phyloP scores from a whole-genome alignment of 2,329 filamentous ascomycete species.

The Myriosclerotinia duriaeana region DNA sequence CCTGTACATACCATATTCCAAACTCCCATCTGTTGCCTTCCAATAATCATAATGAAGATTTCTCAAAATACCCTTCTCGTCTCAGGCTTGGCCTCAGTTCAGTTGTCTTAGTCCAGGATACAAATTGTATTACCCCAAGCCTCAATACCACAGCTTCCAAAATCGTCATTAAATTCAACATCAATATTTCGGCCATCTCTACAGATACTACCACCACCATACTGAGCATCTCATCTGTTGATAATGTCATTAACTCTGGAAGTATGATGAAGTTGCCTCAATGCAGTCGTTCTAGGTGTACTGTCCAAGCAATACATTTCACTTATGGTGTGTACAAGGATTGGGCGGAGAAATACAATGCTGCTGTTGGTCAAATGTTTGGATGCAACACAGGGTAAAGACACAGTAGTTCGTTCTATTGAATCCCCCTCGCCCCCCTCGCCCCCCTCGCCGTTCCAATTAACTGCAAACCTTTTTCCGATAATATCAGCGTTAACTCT shows the following conservation, averaged over 20 bases:
- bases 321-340: slow-evolving; percentile 8
- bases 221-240: background rate
- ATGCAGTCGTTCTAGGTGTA: slow-evolving; percentile 5
- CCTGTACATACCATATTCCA: background rate
- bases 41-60: slow-evolving; percentile 9
- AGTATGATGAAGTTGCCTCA: background rate
- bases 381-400: slow-evolving; percentile 3
- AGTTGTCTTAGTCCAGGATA: background rate
- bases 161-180: background rate
- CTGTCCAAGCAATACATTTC: slow-evolving; percentile 4
- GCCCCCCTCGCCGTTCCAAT: background rate
- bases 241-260: background rate
- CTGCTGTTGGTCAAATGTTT: background rate
- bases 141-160: slow-evolving; percentile 19
- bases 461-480: background rate
- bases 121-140: background rate
- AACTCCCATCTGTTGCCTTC: no score
- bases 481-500: slow-evolving; percentile 13
- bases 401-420: background rate
- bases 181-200: slow-evolving; percentile 3
- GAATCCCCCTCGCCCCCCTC: slow-evolving; percentile 1
- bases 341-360: background rate
- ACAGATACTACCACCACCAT: background rate
- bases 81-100: background rate
- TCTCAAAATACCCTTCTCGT: background rate